Conservation (phyloP, 2,329 filamentous ascomycete genomes). For the Paecilomyces dactylethromorphus region DNA sequence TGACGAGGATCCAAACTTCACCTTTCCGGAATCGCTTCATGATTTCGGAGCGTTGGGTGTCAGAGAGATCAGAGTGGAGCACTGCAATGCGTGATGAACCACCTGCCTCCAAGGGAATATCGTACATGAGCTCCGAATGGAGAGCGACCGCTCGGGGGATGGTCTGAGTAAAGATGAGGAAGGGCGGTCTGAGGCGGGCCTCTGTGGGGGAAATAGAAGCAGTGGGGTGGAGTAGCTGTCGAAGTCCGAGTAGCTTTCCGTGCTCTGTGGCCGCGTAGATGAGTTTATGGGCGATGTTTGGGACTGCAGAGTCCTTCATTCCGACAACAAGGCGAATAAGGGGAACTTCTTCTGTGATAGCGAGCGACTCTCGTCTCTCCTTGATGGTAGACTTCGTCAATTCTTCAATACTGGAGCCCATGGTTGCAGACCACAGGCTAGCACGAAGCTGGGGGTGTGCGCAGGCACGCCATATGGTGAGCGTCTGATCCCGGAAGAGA, state of each 20-base stretch:
- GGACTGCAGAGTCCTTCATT: conserved; percentile 89
- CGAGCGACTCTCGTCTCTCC: conserved; percentile 42
- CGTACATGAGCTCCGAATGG: conserved; percentile 84
- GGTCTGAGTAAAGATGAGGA: conserved; percentile 93
- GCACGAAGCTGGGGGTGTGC: conserved; percentile 62
- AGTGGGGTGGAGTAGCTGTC: conserved; percentile 78
- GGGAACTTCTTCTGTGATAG: conserved; percentile 35
- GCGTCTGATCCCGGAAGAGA: conserved; percentile 81
- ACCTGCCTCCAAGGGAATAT: conserved; percentile 83
- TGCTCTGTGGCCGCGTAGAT: conserved; percentile 88
- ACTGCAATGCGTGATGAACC: conserved; percentile 80
- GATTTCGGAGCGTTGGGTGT: conserved; percentile 66
- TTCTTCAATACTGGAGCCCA: conserved; percentile 86
- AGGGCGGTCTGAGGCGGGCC: conserved; percentile 67
- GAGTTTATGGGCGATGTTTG: conserved; percentile 83
- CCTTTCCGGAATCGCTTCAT: conserved; percentile 87
- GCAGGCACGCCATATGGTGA: conserved; percentile 77
- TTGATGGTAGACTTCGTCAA: conserved; percentile 64
- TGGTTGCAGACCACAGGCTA: conserved; percentile 92
- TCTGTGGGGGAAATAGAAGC: conserved; percentile 43
- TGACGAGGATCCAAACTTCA: conserved; percentile 94
- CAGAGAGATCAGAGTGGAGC: conserved; percentile 78
- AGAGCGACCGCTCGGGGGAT: conserved; percentile 84
- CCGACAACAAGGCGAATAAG: conserved; percentile 86
- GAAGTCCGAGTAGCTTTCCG: conserved; percentile 85